Percentiles rank a stretch among this genome's conserved stretches.
phyloP scores from a whole-genome alignment of 345 rosid genomes.

The Moricandia arvensis region DNA sequence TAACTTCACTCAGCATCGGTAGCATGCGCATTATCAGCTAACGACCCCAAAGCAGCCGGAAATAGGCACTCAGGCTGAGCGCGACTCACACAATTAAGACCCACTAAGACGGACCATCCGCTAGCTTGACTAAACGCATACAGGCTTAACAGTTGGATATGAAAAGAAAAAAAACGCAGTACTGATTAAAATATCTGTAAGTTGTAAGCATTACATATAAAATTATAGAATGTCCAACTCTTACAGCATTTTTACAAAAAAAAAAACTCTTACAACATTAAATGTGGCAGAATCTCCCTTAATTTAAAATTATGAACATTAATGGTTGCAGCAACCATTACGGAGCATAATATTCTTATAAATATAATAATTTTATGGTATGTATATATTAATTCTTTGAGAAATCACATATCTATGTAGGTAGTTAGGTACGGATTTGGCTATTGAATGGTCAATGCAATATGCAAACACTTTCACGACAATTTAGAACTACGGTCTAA shows the following conservation, averaged over 20 bases:
- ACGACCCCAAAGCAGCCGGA: no score
- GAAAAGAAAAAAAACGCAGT: no score
- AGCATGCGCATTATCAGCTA: no score
- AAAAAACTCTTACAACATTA: slow-evolving; percentile 20
- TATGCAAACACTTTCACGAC: slow-evolving; percentile 27
- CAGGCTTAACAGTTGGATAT: no score
- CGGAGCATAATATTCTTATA: slow-evolving; percentile 26
- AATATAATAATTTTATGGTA: neutral
- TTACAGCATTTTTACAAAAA: slow-evolving; percentile 11
- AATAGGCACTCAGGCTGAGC: no score
- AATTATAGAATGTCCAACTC: slow-evolving; percentile 16
- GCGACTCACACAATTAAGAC: no score
- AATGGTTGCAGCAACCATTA: slow-evolving; percentile 39
- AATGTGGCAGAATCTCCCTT: slow-evolving; percentile 31
- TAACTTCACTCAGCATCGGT: no score
- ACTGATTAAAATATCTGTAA: no score
- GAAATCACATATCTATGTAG: neutral
- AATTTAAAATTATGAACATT: slow-evolving; percentile 32
- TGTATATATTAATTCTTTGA: neutral
- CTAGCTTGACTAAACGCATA: no score
- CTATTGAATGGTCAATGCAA: slow-evolving; percentile 36
- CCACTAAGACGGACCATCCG: no score
- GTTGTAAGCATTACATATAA: neutral
- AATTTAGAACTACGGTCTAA: slow-evolving; percentile 32
- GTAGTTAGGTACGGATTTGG: slow-evolving; percentile 29